Base-by-base conservation (phyloP, 768 basidiomycete species). In the Suillus ampliporus region DNA sequence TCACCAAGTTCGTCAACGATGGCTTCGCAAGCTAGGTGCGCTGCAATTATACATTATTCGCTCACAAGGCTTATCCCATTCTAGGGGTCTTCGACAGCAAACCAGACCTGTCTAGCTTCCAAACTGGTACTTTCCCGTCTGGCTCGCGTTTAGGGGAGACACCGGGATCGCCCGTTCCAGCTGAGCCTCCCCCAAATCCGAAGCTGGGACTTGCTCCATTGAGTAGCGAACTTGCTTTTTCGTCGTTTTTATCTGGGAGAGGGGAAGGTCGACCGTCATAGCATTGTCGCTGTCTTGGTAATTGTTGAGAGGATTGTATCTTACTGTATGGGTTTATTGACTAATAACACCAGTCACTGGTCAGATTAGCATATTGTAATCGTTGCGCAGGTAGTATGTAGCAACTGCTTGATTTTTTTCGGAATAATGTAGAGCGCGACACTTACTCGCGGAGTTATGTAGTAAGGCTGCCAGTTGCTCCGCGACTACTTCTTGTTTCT, bases 1-100 rank as follows among this genome's bases (percentile, higher is more conserved):
- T 57, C 79, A 81, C 58, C 79, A 81, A 67, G 79, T 80, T 46
- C 76, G 79, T 3, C 79, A 80, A 57, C 71, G 79, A n/a, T 80
- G 80, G 78, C 67, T 80, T 58, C 71, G 79, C 50, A 80, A 79
- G 61, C 60, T 79, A 2, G 78, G 80, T 75, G 50, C 47, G 75
- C 60, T 28, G 23, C 19, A n/a, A 26, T 40, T 47, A 57, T 9
- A 3, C 15, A 35, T 62, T 35, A 58, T 38, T 15, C 11, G n/a
- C 40, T 35, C n/a, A 6, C 26, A 31, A 34, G 17, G 9, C 51
- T 68, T 4, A 34, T 28, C 26, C 26, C 4, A 8, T 38, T 28
- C 10, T 44, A 76, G 76, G 74, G 3, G 74, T 77, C n/a, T 76
- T 76, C n/a, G 78, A 75, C 54, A 75, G 69, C 57, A 78, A 77